Conservation (phyloP, 257 asterid genomes). For the Nicotiana knightiana region DNA sequence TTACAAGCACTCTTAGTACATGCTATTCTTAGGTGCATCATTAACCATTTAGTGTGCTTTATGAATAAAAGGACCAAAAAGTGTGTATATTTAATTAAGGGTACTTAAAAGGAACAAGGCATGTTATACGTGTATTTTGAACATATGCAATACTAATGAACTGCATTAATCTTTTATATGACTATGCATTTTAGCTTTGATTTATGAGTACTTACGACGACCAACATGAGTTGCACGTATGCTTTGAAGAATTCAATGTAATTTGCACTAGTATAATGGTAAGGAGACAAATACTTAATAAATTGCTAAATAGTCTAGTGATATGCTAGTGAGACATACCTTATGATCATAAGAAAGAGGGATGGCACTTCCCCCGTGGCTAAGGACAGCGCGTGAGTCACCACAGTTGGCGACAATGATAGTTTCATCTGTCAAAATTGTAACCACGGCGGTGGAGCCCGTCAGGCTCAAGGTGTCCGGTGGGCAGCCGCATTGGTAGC, state of each 20-base stretch:
- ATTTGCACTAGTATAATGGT: background rate
- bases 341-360: constrained; percentile 25
- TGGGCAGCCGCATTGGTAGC: constrained; percentile 4
- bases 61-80: background rate
- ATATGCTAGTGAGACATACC: background rate
- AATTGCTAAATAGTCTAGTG: background rate
- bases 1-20: background rate
- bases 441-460: constrained; percentile 17
- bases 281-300: background rate
- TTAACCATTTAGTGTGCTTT: background rate
- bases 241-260: background rate
- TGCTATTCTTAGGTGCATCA: background rate
- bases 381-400: constrained; percentile 25
- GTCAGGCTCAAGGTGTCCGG: background rate
- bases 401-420: constrained; percentile 23
- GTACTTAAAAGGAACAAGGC: background rate
- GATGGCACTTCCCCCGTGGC: constrained; percentile 4
- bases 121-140: background rate
- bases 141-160: background rate
- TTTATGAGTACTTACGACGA: background rate
- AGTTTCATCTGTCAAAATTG: constrained; percentile 6
- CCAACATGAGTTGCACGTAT: background rate
- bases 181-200: background rate
- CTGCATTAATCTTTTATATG: background rate
- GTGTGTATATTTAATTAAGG: background rate